These are phyloP conservation scores for Eucalyptus caleyi DNA, from an alignment of 345 rosid genomes.

Conservation along the genomic window DNA sequence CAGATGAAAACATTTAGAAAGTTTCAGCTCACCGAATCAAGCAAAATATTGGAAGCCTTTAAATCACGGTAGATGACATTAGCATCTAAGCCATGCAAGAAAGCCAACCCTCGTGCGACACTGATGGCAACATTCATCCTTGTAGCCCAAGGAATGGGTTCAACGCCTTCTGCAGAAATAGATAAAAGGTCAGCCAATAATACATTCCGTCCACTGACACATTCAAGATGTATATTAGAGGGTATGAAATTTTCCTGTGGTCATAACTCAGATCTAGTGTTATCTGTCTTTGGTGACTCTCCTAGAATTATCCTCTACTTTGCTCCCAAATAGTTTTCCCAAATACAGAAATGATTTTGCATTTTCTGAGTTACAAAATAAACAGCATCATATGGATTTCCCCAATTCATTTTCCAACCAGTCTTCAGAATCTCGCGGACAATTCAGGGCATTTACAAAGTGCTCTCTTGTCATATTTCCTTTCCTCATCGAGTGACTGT, in stretches of 20 bases:
- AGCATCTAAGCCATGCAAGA: constrained; percentile 50
- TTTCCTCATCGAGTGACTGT: background rate
- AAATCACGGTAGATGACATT: constrained; percentile 60
- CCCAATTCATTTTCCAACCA: background rate
- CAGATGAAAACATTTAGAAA: background rate
- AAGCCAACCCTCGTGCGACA: constrained; percentile 50
- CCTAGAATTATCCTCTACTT: background rate
- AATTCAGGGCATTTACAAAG: background rate
- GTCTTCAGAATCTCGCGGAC: background rate
- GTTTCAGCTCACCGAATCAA: constrained; percentile 40
- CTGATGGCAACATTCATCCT: constrained; percentile 37
- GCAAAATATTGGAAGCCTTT: constrained; percentile 62
- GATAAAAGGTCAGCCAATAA: background rate
- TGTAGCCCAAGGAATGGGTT: constrained; percentile 43
- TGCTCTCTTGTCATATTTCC: background rate
- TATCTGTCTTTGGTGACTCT: background rate
- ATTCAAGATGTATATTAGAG: background rate
- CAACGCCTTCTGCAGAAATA: constrained; percentile 28
- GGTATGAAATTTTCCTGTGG: background rate
- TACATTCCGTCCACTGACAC: background rate
- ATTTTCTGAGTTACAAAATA: background rate
- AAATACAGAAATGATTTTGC: background rate
- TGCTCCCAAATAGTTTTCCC: background rate
- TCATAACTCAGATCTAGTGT: background rate
- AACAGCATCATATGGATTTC: background rate